Percentiles rank a stretch among this genome's conserved stretches.
Evolutionary conservation across 371 early-diverging fungal species (phyloP).

Genomic region (Mucor lusitanicus): DNA sequence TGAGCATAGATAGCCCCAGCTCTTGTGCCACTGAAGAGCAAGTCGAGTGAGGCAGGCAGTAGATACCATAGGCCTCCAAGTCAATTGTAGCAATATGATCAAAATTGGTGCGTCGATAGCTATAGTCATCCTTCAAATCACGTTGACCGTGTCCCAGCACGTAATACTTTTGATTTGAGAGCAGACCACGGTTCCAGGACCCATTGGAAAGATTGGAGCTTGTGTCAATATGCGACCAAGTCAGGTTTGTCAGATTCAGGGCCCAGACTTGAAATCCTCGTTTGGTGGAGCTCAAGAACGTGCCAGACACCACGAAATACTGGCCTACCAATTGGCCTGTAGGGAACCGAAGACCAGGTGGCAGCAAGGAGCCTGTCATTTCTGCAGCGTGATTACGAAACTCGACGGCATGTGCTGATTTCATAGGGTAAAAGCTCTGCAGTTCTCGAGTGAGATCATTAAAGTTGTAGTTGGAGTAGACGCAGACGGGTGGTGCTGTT

Average conservation of each 20-base stretch:
- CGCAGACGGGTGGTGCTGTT: conserved; percentile 44
- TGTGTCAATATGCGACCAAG: conserved; percentile 72
- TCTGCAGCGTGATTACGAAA: conserved; percentile 57
- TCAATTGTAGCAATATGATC: conserved; percentile 72
- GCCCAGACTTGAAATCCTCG: conserved; percentile 78
- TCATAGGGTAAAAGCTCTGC: conserved; percentile 57
- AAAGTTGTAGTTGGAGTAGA: conserved; percentile 85
- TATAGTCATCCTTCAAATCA: conserved; percentile 72
- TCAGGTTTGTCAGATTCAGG: conserved; percentile 59
- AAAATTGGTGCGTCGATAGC: conserved; percentile 77
- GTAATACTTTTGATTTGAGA: conserved; percentile 60
- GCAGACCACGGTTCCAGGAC: conserved; percentile 81
- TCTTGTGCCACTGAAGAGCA: conserved; percentile 62
- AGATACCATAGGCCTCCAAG: conserved; percentile 73
- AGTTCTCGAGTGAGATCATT: conserved; percentile 72
- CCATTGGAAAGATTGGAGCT: conserved; percentile 65
- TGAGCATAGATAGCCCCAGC: conserved; percentile 26
- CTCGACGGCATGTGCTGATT: conserved; percentile 4
- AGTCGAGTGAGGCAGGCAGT: conserved; percentile 46
- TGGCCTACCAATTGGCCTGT: conserved; percentile 72
- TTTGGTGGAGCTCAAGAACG: conserved; percentile 63
- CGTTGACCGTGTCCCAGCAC: conserved; percentile 67
- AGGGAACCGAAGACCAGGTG: conserved; percentile 82
- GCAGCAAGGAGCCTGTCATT: conserved; percentile 59
- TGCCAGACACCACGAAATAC: conserved; percentile 75